phyloP scores from a whole-genome alignment of 805 yeast species.

The Myxozyma kluyveri region DNA sequence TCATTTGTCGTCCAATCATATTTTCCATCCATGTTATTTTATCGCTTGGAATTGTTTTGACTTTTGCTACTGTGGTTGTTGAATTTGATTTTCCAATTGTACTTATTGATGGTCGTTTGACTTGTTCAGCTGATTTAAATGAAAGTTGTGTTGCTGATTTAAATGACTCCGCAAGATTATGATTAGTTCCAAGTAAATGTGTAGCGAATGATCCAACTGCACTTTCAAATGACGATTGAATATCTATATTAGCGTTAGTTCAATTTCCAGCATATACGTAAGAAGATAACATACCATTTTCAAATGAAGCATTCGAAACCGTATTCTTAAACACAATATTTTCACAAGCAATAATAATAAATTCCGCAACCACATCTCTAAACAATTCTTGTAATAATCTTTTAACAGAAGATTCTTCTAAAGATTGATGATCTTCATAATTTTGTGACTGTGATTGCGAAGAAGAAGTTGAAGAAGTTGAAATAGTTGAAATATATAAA shows the following conservation, averaged over 20 bases:
- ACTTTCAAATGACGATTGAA: neutral
- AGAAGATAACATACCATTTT: no score
- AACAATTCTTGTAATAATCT: conserved; percentile 1
- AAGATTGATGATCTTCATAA: no score
- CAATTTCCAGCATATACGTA: no score
- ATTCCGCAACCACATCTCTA: conserved; percentile 12
- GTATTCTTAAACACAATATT: neutral
- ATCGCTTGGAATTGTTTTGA: neutral
- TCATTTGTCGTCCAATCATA: conserved; percentile 9
- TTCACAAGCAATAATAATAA: conserved; percentile 2
- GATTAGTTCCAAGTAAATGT: conserved; percentile 11
- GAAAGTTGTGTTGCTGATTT: neutral
- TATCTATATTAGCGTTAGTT: no score
- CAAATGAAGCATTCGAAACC: neutral
- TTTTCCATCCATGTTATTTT: conserved; percentile 14
- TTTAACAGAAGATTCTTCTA: no score
- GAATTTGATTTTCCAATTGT: no score
- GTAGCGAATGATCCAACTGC: conserved; percentile 2
- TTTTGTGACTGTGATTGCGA: no score
- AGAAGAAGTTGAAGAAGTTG: no score
- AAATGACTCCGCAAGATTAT: conserved; percentile 9
- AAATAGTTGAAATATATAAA: no score
- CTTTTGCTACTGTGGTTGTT: neutral
- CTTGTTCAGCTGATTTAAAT: no score
- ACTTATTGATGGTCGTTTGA: no score